Evolutionary conservation across 768 basidiomycete species (phyloP).

Genomic region (Hemileccinum rubropunctum): DNA sequence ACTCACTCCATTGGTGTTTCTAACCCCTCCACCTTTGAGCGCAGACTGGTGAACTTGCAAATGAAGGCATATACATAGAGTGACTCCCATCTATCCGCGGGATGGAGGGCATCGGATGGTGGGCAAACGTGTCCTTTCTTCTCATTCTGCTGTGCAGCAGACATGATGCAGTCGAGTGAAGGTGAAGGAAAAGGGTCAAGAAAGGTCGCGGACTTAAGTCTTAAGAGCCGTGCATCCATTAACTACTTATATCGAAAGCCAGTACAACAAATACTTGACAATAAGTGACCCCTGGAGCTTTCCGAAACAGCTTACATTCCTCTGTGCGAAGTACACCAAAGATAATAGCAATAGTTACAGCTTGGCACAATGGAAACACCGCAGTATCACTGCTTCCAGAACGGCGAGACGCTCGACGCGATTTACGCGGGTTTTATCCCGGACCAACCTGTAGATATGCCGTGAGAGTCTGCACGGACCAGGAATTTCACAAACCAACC

Average conservation of each 20-base stretch:
- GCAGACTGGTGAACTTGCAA: constrained; percentile 75
- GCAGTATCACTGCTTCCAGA: constrained; percentile 3
- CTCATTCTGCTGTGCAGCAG: constrained; percentile 33
- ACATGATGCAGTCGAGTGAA: constrained; percentile 35
- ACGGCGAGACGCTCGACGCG: constrained; percentile 25
- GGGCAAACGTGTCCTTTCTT: constrained; percentile 55
- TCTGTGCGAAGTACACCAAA: constrained; percentile 20
- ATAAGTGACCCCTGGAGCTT: constrained; percentile 28
- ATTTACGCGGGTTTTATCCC: constrained; percentile 55
- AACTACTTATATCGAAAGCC: constrained; percentile 37
- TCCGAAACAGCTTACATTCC: constrained; percentile 26
- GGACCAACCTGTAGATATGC: constrained; percentile 66
- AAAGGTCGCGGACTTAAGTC: constrained; percentile 32
- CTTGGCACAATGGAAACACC: constrained; percentile 11
- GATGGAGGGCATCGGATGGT: constrained; percentile 64
- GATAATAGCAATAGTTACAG: constrained; percentile 20
- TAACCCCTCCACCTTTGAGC: constrained; percentile 72
- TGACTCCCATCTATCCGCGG: constrained; percentile 82
- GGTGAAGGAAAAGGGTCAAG: constrained; percentile 37
- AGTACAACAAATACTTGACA: constrained; percentile 35
- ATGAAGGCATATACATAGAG: constrained; percentile 85
- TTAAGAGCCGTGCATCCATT: constrained; percentile 27
- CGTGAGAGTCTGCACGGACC: constrained; percentile 31
- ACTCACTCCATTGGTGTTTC: constrained; percentile 84
- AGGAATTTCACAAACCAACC: constrained; percentile 40